Percentiles rank a stretch among this genome's conserved stretches.
phyloP scores from a whole-genome alignment of 2,329 filamentous ascomycete genomes.

The Acrocalymma vagum region DNA sequence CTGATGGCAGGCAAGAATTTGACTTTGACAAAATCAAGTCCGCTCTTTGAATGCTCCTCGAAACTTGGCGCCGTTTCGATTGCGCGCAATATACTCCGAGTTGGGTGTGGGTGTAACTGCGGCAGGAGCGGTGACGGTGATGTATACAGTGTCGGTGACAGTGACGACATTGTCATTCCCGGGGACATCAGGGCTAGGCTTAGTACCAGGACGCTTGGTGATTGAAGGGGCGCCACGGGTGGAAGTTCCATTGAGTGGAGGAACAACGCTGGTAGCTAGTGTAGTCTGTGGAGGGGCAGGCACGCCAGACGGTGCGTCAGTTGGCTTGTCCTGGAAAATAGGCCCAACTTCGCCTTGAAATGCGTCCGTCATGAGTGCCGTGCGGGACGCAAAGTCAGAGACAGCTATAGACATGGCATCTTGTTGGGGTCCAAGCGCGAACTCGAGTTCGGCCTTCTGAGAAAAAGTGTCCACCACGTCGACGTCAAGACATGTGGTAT shows the following conservation, averaged over 20 bases:
- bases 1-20: too few species aligned
- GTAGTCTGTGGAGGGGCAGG: constrained; percentile 9
- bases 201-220: constrained; percentile 19
- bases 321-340: constrained; percentile 23
- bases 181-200: constrained; percentile 10
- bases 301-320: constrained; percentile 9
- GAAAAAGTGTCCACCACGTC: constrained; percentile 50
- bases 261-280: constrained; percentile 20
- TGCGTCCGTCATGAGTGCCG: constrained; percentile 44
- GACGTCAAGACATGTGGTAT: constrained; percentile 67
- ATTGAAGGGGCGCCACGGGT: constrained; percentile 23
- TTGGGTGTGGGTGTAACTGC: too few species aligned
- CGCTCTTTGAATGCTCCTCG: constrained; percentile 18
- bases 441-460: constrained; percentile 22
- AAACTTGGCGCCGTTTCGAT: constrained; percentile 38
- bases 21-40: too few species aligned
- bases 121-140: constrained; percentile 34
- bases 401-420: constrained; percentile 53
- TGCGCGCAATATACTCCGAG: too few species aligned
- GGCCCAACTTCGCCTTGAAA: constrained; percentile 38
- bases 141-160: constrained; percentile 33
- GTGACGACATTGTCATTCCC: constrained; percentile 22
- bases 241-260: constrained; percentile 17
- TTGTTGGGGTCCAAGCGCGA: constrained; percentile 45
- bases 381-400: constrained; percentile 49